Percentiles rank a stretch among this genome's conserved stretches.
Evolutionary conservation across 1,139 yeast species (phyloP).

Genomic region (Yamadazyma pseudoaaseri): DNA sequence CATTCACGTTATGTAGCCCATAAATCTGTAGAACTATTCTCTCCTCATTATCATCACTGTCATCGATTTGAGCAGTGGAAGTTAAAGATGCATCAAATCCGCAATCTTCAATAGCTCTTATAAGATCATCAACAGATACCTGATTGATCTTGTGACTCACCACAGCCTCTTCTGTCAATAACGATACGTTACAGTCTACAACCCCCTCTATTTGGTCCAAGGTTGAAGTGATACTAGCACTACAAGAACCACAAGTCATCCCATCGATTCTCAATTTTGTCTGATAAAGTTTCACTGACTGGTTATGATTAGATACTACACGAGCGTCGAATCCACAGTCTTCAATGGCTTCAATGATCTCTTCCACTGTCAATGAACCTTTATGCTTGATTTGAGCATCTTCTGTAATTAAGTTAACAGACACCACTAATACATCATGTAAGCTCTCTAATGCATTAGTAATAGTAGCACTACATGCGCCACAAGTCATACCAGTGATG

Average conservation of each 20-base stretch:
- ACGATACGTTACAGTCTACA: constrained; percentile 54
- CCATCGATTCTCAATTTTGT: constrained; percentile 18
- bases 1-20: constrained; percentile 29
- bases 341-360: constrained; percentile 23
- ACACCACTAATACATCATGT: constrained; percentile 25
- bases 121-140: constrained; percentile 34
- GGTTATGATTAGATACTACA: constrained; percentile 1
- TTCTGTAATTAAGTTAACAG: constrained; percentile 36
- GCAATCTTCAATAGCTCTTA: constrained; percentile 61
- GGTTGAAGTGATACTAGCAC: constrained; percentile 35
- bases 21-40: constrained; percentile 30
- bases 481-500: constrained; percentile 83
- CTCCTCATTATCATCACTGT: constrained; percentile 21
- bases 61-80: constrained; percentile 11
- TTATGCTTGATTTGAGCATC: constrained; percentile 29
- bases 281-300: constrained; percentile 1
- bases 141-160: constrained; percentile 41
- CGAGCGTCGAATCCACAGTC: constrained; percentile 39
- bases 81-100: constrained; percentile 63
- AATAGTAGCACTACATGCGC: constrained; percentile 71
- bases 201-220: constrained; percentile 43
- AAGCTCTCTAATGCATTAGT: constrained; percentile 45
- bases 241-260: constrained; percentile 44
- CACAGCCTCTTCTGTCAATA: constrained; percentile 71
- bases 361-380: constrained; percentile 6